Percentiles rank a stretch among this genome's conserved stretches.
Evolutionary conservation across 192 early-diverging fungal species (phyloP).

Genomic region (Backusella sp.): DNA sequence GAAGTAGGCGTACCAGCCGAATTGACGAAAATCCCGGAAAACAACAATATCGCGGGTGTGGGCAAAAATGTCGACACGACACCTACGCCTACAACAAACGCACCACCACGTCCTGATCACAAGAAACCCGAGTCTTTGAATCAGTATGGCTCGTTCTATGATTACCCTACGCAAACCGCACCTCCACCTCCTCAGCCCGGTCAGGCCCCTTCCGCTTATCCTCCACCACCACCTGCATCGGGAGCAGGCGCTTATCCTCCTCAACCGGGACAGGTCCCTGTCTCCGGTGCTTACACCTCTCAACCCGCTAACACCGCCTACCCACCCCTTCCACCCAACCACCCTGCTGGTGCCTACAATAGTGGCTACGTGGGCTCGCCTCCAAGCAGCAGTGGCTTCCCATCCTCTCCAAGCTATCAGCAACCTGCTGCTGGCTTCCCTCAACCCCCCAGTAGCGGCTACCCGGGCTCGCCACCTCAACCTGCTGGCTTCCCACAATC

Average conservation of each 20-base stretch:
- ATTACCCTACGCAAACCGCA: constrained; percentile 26
- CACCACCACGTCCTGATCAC: constrained; percentile 16
- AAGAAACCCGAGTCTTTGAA: not conserved
- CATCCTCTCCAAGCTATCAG: not conserved
- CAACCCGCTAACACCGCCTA: not conserved
- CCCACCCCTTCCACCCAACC: not conserved
- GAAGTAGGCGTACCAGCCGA: constrained; percentile 31
- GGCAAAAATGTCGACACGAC: constrained; percentile 3
- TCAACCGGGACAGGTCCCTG: not conserved
- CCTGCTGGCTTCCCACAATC: constrained; percentile 12
- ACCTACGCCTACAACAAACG: constrained; percentile 3
- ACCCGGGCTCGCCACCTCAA: not conserved
- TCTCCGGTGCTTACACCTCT: not conserved
- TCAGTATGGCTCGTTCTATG: constrained; percentile 35
- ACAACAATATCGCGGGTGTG: constrained; percentile 24
- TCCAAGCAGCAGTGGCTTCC: not conserved
- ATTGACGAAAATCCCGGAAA: constrained; percentile 20
- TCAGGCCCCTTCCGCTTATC: not conserved
- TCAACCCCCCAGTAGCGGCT: not conserved
- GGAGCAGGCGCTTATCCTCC: not conserved
- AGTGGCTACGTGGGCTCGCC: not conserved
- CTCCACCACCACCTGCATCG: constrained; percentile 10
- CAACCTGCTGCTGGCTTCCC: not conserved
- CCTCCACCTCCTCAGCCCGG: constrained; percentile 30
- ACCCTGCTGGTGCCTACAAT: not conserved